Conservation (phyloP, 805 yeast genomes). For the Saturnispora dispora region DNA sequence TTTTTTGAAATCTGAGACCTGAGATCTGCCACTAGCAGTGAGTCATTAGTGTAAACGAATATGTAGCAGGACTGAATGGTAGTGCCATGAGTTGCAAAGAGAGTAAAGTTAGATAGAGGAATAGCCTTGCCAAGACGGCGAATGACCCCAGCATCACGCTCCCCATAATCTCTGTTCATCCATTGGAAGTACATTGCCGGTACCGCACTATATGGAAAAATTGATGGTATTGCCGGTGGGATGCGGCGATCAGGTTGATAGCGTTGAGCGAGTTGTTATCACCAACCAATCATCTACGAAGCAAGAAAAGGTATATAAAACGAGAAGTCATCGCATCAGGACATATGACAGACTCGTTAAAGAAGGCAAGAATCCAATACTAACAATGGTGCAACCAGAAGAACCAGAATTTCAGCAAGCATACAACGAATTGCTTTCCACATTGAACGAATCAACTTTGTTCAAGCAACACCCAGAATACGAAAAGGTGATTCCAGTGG, state of each 20-base stretch:
- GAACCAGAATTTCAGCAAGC: slow-evolving; percentile 99
- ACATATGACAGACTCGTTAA: not conserved
- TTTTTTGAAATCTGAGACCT: not conserved
- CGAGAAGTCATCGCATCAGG: not conserved
- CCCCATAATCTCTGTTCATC: not conserved
- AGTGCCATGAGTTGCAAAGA: too few relatives aligned
- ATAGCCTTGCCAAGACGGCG: too few relatives aligned
- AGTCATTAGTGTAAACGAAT: not conserved
- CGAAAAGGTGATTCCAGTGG: slow-evolving; percentile 78
- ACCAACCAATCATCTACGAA: not conserved
- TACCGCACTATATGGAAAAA: not conserved
- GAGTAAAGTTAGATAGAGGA: too few relatives aligned
- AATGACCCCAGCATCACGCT: too few relatives aligned
- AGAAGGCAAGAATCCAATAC: not conserved
- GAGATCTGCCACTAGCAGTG: not conserved
- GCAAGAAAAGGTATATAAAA: not conserved
- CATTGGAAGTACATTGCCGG: not conserved
- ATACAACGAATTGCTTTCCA: slow-evolving; percentile 81
- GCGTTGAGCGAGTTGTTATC: not conserved
- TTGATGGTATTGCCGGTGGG: not conserved
- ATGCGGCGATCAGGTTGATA: not conserved
- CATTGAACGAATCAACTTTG: slow-evolving; percentile 84
- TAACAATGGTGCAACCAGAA: slow-evolving; percentile 64
- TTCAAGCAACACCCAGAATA: slow-evolving; percentile 86
- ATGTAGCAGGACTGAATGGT: too few relatives aligned